Conservation (phyloP, 768 basidiomycete genomes). For the Phylloporus sp. region DNA sequence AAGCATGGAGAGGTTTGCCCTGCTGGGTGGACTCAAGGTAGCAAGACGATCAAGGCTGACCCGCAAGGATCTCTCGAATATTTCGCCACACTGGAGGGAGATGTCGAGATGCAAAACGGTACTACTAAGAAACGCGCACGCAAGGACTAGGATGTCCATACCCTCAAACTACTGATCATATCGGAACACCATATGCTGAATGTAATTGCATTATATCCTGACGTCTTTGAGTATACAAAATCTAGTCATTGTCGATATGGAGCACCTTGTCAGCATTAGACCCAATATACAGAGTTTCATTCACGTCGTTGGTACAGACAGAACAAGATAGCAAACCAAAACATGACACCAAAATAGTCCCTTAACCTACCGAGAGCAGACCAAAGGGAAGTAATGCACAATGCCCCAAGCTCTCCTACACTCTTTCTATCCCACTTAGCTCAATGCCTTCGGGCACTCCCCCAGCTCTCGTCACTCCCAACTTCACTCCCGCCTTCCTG, state of each 20-base stretch:
- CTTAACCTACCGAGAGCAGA: too few relatives aligned
- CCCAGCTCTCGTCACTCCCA: conserved; percentile 25
- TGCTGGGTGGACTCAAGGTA: conserved; percentile 81
- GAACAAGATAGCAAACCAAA: background rate
- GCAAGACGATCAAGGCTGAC: conserved; percentile 79
- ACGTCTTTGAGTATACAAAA: background rate
- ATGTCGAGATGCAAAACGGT: conserved; percentile 35
- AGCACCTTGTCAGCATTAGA: too few relatives aligned
- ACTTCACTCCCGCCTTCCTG: conserved; percentile 17
- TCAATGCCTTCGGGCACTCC: conserved; percentile 19
- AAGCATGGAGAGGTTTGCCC: conserved; percentile 92
- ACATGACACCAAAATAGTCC: background rate
- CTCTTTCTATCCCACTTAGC: background rate
- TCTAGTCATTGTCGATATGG: background rate
- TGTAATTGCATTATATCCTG: background rate
- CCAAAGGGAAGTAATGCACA: background rate
- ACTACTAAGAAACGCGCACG: conserved; percentile 57
- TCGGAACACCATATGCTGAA: background rate
- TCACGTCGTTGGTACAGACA: background rate
- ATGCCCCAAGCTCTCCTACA: background rate
- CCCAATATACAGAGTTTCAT: background rate
- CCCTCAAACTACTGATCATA: background rate
- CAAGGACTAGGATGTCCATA: conserved; percentile 35
- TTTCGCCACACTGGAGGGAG: conserved; percentile 41
- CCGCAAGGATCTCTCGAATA: conserved; percentile 72